These are phyloP conservation scores for Cantharellus anzutake DNA, from an alignment of 768 basidiomycete species.

Conservation along the genomic window DNA sequence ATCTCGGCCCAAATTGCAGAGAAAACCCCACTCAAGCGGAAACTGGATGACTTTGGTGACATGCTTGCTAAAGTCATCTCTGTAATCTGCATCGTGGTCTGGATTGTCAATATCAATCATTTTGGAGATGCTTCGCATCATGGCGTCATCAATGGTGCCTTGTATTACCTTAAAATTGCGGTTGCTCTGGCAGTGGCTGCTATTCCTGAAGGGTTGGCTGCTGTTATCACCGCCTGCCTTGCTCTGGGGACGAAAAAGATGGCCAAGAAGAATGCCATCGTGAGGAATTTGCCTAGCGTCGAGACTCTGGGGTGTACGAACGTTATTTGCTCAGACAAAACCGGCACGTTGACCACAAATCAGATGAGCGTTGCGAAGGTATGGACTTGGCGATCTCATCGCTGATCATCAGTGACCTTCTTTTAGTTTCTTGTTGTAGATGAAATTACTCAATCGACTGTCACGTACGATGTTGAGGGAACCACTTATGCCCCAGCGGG, in stretches of 20 bases:
- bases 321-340: constrained; percentile 98
- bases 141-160: constrained; percentile 76
- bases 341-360: constrained; percentile 74
- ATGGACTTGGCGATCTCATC: background rate
- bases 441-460: constrained; percentile 26
- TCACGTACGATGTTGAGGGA: constrained; percentile 72
- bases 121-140: constrained; percentile 93
- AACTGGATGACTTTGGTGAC: constrained; percentile 96
- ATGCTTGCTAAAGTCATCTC: constrained; percentile 94
- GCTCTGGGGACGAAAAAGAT: constrained; percentile 97
- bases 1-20: constrained; percentile 85
- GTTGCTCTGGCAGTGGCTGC: constrained; percentile 98
- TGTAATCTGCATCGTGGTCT: constrained; percentile 92
- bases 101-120: constrained; percentile 92
- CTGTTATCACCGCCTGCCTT: constrained; percentile 92
- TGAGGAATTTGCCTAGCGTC: constrained; percentile 86
- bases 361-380: constrained; percentile 80
- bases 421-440: constrained; percentile 27
- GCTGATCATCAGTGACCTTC: background rate
- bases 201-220: constrained; percentile 95
- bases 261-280: constrained; percentile 98
- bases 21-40: constrained; percentile 93
- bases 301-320: constrained; percentile 97
- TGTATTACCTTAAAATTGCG: constrained; percentile 99
- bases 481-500: constrained; percentile 83